Evolutionary conservation across 2,329 filamentous ascomycete species (phyloP).

Genomic region (Ceratocystis eucalypticola): DNA sequence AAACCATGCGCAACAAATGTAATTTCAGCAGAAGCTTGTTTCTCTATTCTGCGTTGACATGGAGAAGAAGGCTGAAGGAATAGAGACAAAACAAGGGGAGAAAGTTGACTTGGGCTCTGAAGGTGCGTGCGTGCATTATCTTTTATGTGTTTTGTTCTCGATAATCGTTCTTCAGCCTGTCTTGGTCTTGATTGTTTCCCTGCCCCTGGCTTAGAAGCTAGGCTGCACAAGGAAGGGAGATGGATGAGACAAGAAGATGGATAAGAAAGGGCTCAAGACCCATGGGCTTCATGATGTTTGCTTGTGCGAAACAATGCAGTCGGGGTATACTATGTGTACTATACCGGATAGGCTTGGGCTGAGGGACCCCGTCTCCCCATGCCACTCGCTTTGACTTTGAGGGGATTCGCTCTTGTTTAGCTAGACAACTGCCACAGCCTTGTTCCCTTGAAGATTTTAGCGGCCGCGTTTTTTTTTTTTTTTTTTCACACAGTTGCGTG

Average conservation of each 20-base stretch:
- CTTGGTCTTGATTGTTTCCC: not conserved
- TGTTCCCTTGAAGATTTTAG: conserved; percentile 3
- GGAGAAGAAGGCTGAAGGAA: conserved; percentile 8
- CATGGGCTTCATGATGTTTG: not conserved
- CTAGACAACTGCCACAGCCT: conserved; percentile 1
- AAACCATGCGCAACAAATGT: not conserved
- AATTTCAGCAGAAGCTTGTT: not conserved
- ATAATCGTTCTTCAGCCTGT: not conserved
- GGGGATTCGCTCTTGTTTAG: conserved; percentile 2
- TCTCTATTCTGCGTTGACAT: not conserved
- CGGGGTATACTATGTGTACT: not conserved
- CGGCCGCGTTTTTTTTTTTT: not conserved
- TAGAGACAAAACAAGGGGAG: not conserved
- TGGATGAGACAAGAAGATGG: not conserved
- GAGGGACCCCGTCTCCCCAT: not conserved
- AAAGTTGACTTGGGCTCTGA: not conserved
- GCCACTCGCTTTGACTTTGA: not conserved
- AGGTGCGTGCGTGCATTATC: not conserved
- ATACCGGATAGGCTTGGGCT: not conserved
- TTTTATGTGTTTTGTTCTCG: not conserved
- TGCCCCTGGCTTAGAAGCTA: not conserved
- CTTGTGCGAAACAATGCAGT: not conserved
- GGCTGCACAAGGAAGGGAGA: not conserved
- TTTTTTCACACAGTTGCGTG: not conserved
- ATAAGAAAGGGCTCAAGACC: not conserved